Evolutionary conservation across 768 basidiomycete species (phyloP).

Genomic region (Russula brevipes): DNA sequence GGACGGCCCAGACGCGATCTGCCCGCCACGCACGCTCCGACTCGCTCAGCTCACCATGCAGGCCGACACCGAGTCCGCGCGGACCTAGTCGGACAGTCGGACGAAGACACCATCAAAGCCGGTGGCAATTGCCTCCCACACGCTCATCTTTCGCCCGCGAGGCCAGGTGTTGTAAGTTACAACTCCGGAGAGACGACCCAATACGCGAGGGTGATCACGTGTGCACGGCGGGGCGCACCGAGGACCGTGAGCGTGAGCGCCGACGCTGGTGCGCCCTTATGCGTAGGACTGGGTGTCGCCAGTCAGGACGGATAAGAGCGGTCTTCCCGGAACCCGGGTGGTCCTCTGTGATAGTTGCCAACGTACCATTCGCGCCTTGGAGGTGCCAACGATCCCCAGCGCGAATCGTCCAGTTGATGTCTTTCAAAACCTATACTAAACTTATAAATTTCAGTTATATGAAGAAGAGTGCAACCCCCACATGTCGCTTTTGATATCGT

Average conservation of each 20-base stretch:
- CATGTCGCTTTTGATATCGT: constrained; percentile 33
- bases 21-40: constrained; percentile 38
- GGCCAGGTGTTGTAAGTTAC: constrained; percentile 79
- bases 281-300: constrained; percentile 95
- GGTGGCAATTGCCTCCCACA: constrained; percentile 77
- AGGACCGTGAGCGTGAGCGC: constrained; percentile 56
- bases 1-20: constrained; percentile 48
- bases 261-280: constrained; percentile 40
- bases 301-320: constrained; percentile 57
- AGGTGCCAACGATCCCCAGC: no score
- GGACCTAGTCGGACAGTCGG: constrained; percentile 39
- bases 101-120: constrained; percentile 72
- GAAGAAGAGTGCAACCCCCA: not conserved
- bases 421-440: constrained; percentile 55
- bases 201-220: constrained; percentile 66
- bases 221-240: constrained; percentile 52
- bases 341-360: no score
- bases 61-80: constrained; percentile 44
- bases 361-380: no score
- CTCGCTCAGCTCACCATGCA: constrained; percentile 37
- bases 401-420: constrained; percentile 50
- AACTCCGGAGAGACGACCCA: constrained; percentile 84
- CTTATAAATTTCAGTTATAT: not conserved
- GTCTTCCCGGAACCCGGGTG: no score
- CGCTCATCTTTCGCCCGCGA: constrained; percentile 56